Base-by-base conservation (phyloP, 2,329 filamentous ascomycete genomes). In the Coniosporium uncinatum region DNA sequence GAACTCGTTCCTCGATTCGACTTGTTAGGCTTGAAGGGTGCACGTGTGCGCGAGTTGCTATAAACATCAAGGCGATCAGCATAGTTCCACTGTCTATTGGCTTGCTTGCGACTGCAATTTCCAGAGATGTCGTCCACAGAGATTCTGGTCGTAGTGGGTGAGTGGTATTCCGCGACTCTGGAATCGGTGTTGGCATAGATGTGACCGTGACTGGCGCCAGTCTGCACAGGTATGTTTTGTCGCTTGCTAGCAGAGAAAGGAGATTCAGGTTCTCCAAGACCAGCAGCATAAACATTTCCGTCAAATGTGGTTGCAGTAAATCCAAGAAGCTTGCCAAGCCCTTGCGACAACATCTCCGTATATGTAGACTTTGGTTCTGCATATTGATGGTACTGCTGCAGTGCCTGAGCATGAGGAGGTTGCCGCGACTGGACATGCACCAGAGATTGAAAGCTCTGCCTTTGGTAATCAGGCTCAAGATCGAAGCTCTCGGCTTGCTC, bases 1-100 rank as follows among this genome's bases (percentile, higher is more conserved):
- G 78, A 94, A 53, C 81, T 87, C 41, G 88, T 94, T 43, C 90
- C 89, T 63, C 93, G 94, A 57, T 83, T 85, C 22, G 83, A 71
- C 47, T 84, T 84, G 56, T 90, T 86, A 29, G 91, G 88, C 33
- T 35, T 35, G 33, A 35, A 35, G 6, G 14, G 14, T n/a, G 33
- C 33, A 19, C 33, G 33, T 8, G 33, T 35, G 18, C 33, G 33
- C 14, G 33, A 35, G 33, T 35, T 35, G 33, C 33, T 35, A n/a
- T 29, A 29, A n/a, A 8, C 24, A 29, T 29, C 24, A n/a, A 8
- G n/a, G 8, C n/a, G 8, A n/a, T 29, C n/a, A 29, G 24, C 24
- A n/a, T 8, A 29, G 8, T 8, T 29, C n/a, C 24, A 8, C n/a
- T n/a, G 8, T 8, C 24, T n/a, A 29, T 29, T 8, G 24, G 8